Percentiles rank a stretch among this genome's conserved stretches.
phyloP scores from a whole-genome alignment of 2,329 filamentous ascomycete genomes.

The Alternaria dauci region DNA sequence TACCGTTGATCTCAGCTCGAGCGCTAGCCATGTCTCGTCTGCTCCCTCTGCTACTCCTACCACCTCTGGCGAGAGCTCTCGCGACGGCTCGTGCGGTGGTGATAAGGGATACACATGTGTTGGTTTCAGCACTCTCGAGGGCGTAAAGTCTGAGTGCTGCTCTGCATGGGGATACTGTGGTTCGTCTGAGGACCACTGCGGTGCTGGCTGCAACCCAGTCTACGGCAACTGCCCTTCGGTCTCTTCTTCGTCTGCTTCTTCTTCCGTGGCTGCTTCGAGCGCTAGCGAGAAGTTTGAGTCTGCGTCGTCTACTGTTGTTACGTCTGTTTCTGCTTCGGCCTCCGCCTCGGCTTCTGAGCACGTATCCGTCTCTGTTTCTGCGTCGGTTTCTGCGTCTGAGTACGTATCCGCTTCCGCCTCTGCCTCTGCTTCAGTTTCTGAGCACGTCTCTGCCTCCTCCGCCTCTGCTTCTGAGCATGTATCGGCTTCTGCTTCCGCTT shows the following conservation, averaged over 20 bases:
- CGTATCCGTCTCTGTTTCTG: background rate
- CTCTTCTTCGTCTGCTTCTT: slow-evolving; percentile 1
- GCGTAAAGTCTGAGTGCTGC: slow-evolving; percentile 55
- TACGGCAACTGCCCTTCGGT: slow-evolving; percentile 35
- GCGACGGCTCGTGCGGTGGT: slow-evolving; percentile 35
- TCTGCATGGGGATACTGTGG: slow-evolving; percentile 54
- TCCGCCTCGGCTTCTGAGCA: background rate
- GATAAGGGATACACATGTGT: slow-evolving; percentile 33
- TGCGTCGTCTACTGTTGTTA: background rate
- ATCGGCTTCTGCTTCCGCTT: background rate
- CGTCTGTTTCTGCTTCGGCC: background rate
- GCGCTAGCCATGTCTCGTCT: slow-evolving; percentile 10
- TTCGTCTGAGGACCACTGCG: slow-evolving; percentile 37
- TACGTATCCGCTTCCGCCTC: background rate
- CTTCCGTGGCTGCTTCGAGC: slow-evolving; percentile 5
- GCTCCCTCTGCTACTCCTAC: slow-evolving; percentile 20
- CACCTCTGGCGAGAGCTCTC: slow-evolving; percentile 20
- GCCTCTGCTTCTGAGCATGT: background rate
- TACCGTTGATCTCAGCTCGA: slow-evolving; percentile 4
- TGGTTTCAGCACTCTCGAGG: slow-evolving; percentile 26
- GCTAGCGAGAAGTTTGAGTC: slow-evolving; percentile 15
- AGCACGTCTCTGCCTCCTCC: slow-evolving; percentile 14
- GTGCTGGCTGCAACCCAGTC: slow-evolving; percentile 38
- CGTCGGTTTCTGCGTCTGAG: slow-evolving; percentile 3
- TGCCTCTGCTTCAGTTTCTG: slow-evolving; percentile 1